Conservation (phyloP, 1,284 basidiomycete genomes). For the Ceratobasidium sp. region DNA sequence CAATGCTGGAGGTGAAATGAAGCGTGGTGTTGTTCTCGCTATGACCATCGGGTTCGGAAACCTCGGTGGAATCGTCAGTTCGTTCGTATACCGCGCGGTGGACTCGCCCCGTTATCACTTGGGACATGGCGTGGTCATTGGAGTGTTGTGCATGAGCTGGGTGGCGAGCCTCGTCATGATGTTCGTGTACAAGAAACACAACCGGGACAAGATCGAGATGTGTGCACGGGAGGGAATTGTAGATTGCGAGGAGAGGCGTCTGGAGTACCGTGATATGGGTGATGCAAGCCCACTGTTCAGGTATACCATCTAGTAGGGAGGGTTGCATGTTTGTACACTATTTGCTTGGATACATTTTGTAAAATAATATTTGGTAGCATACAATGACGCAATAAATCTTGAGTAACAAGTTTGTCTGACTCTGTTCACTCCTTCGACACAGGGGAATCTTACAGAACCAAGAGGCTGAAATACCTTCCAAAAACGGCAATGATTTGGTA, state of each 20-base stretch:
- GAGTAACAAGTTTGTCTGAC: too few species aligned
- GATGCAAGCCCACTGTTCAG: conserved; percentile 66
- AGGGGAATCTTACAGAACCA: too few species aligned
- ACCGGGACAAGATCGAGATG: conserved; percentile 61
- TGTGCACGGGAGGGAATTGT: conserved; percentile 61
- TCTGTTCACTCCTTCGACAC: too few species aligned
- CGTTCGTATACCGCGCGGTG: conserved; percentile 60
- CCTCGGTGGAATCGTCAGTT: conserved; percentile 64
- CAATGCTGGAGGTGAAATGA: conserved; percentile 69
- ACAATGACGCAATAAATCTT: not conserved
- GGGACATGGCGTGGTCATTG: conserved; percentile 67
- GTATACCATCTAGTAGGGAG: conserved; percentile 52
- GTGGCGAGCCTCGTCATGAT: conserved; percentile 56
- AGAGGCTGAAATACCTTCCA: too few species aligned
- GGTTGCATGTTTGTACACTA: conserved; percentile 13
- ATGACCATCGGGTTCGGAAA: conserved; percentile 69
- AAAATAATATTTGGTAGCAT: not conserved
- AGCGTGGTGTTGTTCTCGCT: conserved; percentile 67
- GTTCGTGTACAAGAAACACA: conserved; percentile 61
- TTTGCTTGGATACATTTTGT: not conserved
- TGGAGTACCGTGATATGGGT: conserved; percentile 62
- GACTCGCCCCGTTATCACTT: conserved; percentile 64
- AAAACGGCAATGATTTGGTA: too few species aligned
- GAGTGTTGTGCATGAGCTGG: conserved; percentile 62
- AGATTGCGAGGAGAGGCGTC: conserved; percentile 52